These are phyloP conservation scores for Fusarium hainanense DNA, from an alignment of 2,329 filamentous ascomycete species.

Conservation along the genomic window DNA sequence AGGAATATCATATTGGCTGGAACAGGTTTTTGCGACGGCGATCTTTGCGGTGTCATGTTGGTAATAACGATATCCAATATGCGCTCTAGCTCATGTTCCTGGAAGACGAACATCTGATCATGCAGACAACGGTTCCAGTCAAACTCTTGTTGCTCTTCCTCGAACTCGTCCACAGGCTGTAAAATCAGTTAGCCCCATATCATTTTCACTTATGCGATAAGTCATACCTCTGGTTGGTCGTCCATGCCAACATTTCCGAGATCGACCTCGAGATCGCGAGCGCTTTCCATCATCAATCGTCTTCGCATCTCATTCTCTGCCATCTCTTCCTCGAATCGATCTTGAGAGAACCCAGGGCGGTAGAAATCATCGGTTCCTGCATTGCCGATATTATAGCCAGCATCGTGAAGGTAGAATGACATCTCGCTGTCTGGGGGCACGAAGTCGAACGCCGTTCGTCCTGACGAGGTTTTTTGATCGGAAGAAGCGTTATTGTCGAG, in stretches of 20 bases:
- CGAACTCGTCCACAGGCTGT: conserved; percentile 80
- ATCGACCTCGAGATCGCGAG: conserved; percentile 95
- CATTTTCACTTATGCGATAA: neutral
- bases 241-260: conserved; percentile 95
- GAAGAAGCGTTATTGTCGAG: conserved; percentile 95
- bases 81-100: conserved; percentile 89
- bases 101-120: conserved; percentile 99
- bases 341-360: conserved; percentile 88
- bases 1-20: conserved; percentile 97
- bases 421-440: conserved; percentile 96
- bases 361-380: conserved; percentile 92
- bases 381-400: conserved; percentile 88
- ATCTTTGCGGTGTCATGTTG: conserved; percentile 96
- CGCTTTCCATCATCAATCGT: conserved; percentile 99
- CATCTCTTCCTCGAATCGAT: conserved; percentile 96
- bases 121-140: conserved; percentile 94
- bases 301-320: conserved; percentile 95
- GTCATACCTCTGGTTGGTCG: conserved; percentile 86
- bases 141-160: conserved; percentile 92
- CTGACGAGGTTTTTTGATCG: conserved; percentile 93
- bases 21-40: conserved; percentile 96
- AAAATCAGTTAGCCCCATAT: conserved; percentile 1
- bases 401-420: conserved; percentile 93
- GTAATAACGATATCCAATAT: conserved; percentile 97
- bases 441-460: conserved; percentile 95